Base-by-base conservation (phyloP, 768 basidiomycete species). In the Tylopilus rubrobrunneus region DNA sequence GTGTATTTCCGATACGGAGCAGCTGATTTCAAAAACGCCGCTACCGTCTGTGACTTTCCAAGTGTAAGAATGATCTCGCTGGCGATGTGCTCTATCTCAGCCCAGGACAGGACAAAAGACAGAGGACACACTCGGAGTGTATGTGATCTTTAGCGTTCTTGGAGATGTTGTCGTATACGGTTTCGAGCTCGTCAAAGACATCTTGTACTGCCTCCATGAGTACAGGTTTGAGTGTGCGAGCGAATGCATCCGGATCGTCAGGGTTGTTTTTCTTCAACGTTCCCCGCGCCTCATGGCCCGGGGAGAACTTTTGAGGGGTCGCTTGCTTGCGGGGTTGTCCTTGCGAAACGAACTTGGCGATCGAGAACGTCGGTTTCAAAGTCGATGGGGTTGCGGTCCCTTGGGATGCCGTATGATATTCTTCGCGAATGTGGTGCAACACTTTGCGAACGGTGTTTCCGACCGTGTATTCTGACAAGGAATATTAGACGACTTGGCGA, bases 141-240 rank as follows among this genome's bases (percentile, higher is more conserved):
- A 99, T 89, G 67, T 98, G 95, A 68, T 97, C 94, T 71, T 84
- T 89, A 2, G 95, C 92, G 62, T 89, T 91, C 75, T 91, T 96
- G 9, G 91, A 89, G 19, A 98, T 87, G 62, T 88, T 94, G 61
- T 97, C 91, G 62, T 98, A 92, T 1, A 96, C 95, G 3, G 91
- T 94, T 68, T 97, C 95, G 36, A 99, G 76, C 70, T 99, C 97
- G 60, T 97, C 93, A 43, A 97, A 78, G 17, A 98, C 90, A 65
- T 98, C 96, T 66, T 96, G 89, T 48, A 99, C 95, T 7, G 94
- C 97, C 70, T 97, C 93, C 80, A 98, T 92, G 51, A 99, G 78
- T 1, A 97, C 87, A 3, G 96, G 96, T 72, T 95, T 97, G 48
- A 98, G 69, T 34, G 81, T 81, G 39, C 78, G 74, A 9, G 89